A percentile compares a stretch with the other conserved stretches of the same genome.
phyloP scores from a whole-genome alignment of 2,329 filamentous ascomycete genomes.

The Endocalyx cinctus region DNA sequence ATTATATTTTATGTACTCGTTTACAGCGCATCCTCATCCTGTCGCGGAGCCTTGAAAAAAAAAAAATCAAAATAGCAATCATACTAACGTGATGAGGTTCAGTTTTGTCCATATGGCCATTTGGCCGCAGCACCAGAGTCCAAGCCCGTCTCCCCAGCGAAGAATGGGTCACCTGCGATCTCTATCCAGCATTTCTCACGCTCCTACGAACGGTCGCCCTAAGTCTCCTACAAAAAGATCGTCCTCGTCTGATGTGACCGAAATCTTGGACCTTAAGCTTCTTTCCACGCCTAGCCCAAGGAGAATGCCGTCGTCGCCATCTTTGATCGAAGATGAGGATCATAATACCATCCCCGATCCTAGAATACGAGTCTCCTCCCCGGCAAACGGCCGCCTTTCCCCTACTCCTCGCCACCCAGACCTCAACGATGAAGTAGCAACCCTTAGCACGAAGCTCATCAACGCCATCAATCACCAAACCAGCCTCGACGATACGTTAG shows the following conservation, averaged over 20 bases:
- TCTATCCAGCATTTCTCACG: constrained; percentile 46
- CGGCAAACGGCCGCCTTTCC: constrained; percentile 32
- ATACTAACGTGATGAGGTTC: constrained; percentile 13
- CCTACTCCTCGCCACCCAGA: constrained; percentile 46
- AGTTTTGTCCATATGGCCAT: constrained; percentile 52
- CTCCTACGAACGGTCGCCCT: constrained; percentile 34
- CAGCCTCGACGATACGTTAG: constrained; percentile 80
- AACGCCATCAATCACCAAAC: constrained; percentile 97
- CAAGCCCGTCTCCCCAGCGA: constrained; percentile 28
- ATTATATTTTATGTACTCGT: constrained; percentile 1
- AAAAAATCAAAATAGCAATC: background rate
- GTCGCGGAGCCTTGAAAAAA: no score
- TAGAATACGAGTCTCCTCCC: constrained; percentile 47
- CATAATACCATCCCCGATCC: constrained; percentile 68
- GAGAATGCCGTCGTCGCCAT: constrained; percentile 31
- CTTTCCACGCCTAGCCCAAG: constrained; percentile 28
- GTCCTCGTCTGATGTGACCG: constrained; percentile 21
- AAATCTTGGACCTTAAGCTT: constrained; percentile 26
- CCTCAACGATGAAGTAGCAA: constrained; percentile 71
- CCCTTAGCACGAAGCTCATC: constrained; percentile 90
- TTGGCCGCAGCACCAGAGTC: constrained; percentile 43
- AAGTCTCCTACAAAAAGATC: constrained; percentile 25
- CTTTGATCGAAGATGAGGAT: constrained; percentile 50
- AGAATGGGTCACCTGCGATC: constrained; percentile 49
- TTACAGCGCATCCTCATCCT: background rate